Evolutionary conservation across 345 rosid genomes (phyloP), one percentile per base, ranked within the genome.

Genomic region (Acer campestre): DNA sequence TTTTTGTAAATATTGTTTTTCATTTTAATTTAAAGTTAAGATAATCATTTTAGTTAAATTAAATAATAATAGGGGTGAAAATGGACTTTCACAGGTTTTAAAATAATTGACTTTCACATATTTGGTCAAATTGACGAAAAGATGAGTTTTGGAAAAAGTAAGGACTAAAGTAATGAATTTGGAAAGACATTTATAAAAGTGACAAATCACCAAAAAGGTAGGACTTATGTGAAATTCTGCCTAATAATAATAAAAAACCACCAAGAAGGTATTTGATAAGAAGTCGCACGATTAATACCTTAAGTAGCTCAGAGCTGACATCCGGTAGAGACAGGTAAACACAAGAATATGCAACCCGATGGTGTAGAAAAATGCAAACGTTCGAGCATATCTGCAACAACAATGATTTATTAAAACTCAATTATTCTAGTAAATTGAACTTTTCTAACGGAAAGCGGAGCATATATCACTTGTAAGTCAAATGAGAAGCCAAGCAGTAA

Each of bases 321-420:
- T 93, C 63, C 97, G 88, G 87, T 96, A 96, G 66, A 92, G 97
- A 85, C 99, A 92, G 65, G 97, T 87, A 79, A 96, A 96, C 22
- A 96, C 97, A 63, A 96, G 89, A 23, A 92, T 78, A 78, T 95
- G 99, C 81, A 93, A 80, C 67, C 94, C 96, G 53, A 93, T 95
- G 10, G 97, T 93, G 83, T 93, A 95, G 89, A 95, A 95, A 87
- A 95, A 93, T 10, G 89, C 97, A 85, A 95, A 92, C 0, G 95
- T 90, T 65, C 99, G 90, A 40, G 98, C 99, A 70, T 91, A 94
- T 79, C 99, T 95, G 93, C 82, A 84, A 18, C 22, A 56, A 48
- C 1, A 63, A 61, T 20, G 20, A 12, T 23, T 42, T 58, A 65
- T 27, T 38, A 76, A 38, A 25, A 9, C 23, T 4, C n/a, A 4